Conservation (phyloP, 345 rosid species). For the Odontarrhena argentea region DNA sequence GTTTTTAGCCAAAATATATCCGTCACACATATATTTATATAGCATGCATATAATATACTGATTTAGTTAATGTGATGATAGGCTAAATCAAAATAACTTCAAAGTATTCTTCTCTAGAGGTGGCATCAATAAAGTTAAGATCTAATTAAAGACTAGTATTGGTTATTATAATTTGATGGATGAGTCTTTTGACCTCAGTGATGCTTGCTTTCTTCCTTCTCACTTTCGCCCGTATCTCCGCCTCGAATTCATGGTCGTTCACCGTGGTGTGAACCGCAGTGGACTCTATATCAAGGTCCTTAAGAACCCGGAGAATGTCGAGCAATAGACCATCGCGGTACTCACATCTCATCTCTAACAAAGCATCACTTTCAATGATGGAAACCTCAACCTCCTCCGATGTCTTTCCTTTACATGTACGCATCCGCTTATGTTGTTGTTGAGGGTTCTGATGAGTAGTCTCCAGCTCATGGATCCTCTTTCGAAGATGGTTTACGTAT, state of each 20-base stretch:
- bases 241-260: slow-evolving; percentile 53
- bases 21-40: too few relatives aligned
- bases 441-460: slow-evolving; percentile 1
- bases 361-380: slow-evolving; percentile 81
- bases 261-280: slow-evolving; percentile 68
- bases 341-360: slow-evolving; percentile 79
- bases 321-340: slow-evolving; percentile 79
- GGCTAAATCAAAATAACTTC: not conserved
- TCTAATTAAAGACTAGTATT: slow-evolving; percentile 18
- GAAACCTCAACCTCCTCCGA: slow-evolving; percentile 73
- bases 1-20: too few relatives aligned
- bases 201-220: slow-evolving; percentile 77
- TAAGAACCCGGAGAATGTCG: slow-evolving; percentile 71
- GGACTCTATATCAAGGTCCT: slow-evolving; percentile 72
- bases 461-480: slow-evolving; percentile 84
- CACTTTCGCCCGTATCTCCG: slow-evolving; percentile 93
- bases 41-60: too few relatives aligned
- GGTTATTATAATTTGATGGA: slow-evolving; percentile 53
- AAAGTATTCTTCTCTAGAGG: slow-evolving; percentile 11
- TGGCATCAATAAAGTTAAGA: slow-evolving; percentile 26
- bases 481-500: slow-evolving; percentile 83
- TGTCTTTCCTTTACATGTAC: slow-evolving; percentile 47
- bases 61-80: not conserved
- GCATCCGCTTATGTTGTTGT: slow-evolving; percentile 42
- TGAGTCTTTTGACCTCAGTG: slow-evolving; percentile 82